A percentile compares a stretch with the other conserved stretches of the same genome.
Evolutionary conservation across 179 eudicot genomes (phyloP).

Genomic region (Gypsophila paniculata): DNA sequence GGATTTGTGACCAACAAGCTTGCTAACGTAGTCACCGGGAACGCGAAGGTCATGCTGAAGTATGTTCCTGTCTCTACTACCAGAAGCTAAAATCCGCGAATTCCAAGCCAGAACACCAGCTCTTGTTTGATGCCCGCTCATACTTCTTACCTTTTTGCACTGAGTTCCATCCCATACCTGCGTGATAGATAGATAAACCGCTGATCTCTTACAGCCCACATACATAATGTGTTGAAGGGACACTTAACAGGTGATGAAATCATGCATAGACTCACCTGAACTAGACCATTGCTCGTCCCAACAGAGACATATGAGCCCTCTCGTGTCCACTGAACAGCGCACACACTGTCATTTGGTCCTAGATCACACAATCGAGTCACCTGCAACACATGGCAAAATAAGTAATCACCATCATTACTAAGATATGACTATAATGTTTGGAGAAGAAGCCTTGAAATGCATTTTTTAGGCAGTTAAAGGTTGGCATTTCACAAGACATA

Average conservation of each 20-base stretch:
- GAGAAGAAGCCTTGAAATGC: not conserved
- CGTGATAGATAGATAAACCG: not conserved
- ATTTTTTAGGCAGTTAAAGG: not conserved
- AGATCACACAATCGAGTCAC: conserved; percentile 88
- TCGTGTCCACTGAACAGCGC: conserved; percentile 92
- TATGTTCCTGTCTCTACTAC: conserved; percentile 93
- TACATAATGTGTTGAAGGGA: not conserved
- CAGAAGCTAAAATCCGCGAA: conserved; percentile 84
- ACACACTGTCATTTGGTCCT: conserved; percentile 79
- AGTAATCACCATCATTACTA: not conserved
- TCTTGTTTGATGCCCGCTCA: conserved; percentile 91
- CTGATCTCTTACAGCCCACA: not conserved
- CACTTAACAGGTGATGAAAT: not conserved
- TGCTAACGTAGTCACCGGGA: conserved; percentile 68
- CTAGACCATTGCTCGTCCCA: conserved; percentile 84
- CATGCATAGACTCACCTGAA: conserved; percentile 52
- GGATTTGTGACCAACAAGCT: conserved; percentile 91
- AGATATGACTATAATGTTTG: not conserved
- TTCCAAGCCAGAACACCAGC: conserved; percentile 93
- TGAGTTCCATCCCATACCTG: conserved; percentile 95
- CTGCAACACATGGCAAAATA: conserved; percentile 28
- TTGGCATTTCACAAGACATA: conserved; percentile 21
- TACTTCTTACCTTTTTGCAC: conserved; percentile 76
- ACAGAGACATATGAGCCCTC: conserved; percentile 95
- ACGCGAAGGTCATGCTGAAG: conserved; percentile 96